These are phyloP conservation scores for Candida sanyaensis DNA, from an alignment of 1,139 yeast species.

Conservation along the genomic window DNA sequence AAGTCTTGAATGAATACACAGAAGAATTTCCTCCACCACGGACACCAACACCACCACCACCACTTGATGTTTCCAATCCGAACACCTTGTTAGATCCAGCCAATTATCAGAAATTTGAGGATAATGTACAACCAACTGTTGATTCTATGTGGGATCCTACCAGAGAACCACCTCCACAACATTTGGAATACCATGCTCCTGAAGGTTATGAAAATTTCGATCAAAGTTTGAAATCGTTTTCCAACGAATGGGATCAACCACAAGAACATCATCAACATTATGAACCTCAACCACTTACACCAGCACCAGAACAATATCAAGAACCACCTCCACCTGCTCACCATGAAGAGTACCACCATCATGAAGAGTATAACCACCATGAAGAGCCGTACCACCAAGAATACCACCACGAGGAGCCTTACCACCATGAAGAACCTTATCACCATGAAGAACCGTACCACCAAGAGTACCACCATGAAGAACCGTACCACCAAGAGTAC, in stretches of 20 bases:
- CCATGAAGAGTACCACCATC: slow-evolving; percentile 6
- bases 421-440: slow-evolving; percentile 7
- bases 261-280: slow-evolving; percentile 5
- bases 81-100: slow-evolving; percentile 27
- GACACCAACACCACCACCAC: slow-evolving; percentile 8
- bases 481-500: background rate
- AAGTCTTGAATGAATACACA: slow-evolving; percentile 5
- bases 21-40: slow-evolving; percentile 8
- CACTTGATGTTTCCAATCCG: slow-evolving; percentile 18
- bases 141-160: slow-evolving; percentile 46
- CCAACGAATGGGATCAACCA: slow-evolving; percentile 19
- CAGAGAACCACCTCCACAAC: slow-evolving; percentile 34
- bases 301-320: slow-evolving; percentile 1
- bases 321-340: slow-evolving; percentile 3
- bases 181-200: slow-evolving; percentile 2
- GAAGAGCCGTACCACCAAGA: slow-evolving; percentile 4
- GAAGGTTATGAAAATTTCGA: slow-evolving; percentile 7
- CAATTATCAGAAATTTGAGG: slow-evolving; percentile 27
- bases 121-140: slow-evolving; percentile 18
- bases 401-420: slow-evolving; percentile 4
- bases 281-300: slow-evolving; percentile 2
- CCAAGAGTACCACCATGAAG: slow-evolving; percentile 9
- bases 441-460: slow-evolving; percentile 5
- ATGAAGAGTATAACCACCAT: slow-evolving; percentile 6
- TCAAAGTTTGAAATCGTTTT: slow-evolving; percentile 13